A percentile compares a stretch with the other conserved stretches of the same genome.
These are phyloP conservation scores for Lactarius deliciosus DNA, from an alignment of 768 basidiomycete species.

Conservation along the genomic window DNA sequence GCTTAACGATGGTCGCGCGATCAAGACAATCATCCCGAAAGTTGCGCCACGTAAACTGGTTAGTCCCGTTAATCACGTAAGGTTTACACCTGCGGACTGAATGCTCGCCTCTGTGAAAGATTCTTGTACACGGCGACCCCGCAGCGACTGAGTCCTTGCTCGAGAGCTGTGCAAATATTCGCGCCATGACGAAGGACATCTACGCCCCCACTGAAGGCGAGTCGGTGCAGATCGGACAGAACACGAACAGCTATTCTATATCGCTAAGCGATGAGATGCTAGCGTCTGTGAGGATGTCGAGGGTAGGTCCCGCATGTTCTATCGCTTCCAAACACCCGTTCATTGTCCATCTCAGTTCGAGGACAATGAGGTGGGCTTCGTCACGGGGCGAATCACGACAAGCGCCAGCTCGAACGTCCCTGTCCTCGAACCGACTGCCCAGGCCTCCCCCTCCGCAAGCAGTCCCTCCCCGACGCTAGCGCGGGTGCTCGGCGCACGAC, in stretches of 20 bases:
- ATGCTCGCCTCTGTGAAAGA: conserved; percentile 46
- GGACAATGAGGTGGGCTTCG: conserved; percentile 94
- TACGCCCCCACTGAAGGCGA: conserved; percentile 77
- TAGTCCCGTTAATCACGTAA: conserved; percentile 27
- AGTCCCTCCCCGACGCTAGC: conserved; percentile 33
- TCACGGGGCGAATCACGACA: conserved; percentile 82
- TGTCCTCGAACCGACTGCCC: conserved; percentile 68
- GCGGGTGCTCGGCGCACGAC: conserved; percentile 63
- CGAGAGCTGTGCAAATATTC: conserved; percentile 76
- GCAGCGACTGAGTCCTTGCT: conserved; percentile 71
- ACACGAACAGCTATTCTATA: conserved; percentile 92
- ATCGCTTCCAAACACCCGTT: conserved; percentile 7
- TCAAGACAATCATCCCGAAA: conserved; percentile 95
- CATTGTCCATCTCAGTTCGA: conserved; percentile 65
- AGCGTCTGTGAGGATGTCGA: conserved; percentile 76
- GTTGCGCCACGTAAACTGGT: conserved; percentile 97
- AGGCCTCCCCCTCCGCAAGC: conserved; percentile 5
- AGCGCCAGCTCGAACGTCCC: conserved; percentile 89
- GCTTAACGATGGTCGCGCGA: conserved; percentile 91
- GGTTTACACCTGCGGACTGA: conserved; percentile 6
- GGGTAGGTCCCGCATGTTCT: conserved; percentile 50
- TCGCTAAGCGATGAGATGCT: conserved; percentile 89
- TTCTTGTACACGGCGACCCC: conserved; percentile 78
- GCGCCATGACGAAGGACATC: conserved; percentile 91
- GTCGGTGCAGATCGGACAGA: conserved; percentile 87